Conservation (phyloP, 2,329 filamentous ascomycete genomes). For the Diaporthe velutina region DNA sequence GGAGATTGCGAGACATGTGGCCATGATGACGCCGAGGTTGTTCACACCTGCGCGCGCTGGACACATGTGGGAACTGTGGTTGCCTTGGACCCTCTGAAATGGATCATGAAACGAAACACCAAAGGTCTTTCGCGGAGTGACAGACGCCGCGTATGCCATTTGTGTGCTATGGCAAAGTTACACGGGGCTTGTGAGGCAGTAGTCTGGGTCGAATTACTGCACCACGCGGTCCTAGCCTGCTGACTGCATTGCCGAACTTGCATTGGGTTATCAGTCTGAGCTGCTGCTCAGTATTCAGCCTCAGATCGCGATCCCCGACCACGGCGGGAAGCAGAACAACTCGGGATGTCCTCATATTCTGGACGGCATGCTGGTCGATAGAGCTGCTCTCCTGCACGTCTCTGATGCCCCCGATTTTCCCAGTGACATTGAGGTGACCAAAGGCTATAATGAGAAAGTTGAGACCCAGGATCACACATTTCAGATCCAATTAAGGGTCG, state of each 20-base stretch:
- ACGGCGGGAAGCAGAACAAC: not conserved
- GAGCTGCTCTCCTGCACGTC: not conserved
- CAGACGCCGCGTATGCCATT: not conserved
- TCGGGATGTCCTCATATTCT: not conserved
- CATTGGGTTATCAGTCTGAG: not conserved
- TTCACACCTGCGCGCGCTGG: not conserved
- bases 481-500: not conserved
- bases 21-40: not conserved
- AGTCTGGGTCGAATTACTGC: not conserved
- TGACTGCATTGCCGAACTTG: not conserved
- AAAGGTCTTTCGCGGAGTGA: not conserved
- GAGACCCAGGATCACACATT: fast-evolving
- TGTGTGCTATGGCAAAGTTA: not conserved
- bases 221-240: not conserved
- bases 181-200: not conserved
- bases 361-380: not conserved
- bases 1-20: not conserved
- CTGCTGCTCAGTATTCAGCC: not conserved
- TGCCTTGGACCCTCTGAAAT: not conserved
- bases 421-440: not conserved
- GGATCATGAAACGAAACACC: not conserved
- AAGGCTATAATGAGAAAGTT: not conserved
- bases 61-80: not conserved
- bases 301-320: not conserved
- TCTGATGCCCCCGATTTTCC: not conserved